Evolutionary conservation across 345 rosid species (phyloP), one percentile per base, ranked within the genome.

Genomic region (Barbarea vulgaris): DNA sequence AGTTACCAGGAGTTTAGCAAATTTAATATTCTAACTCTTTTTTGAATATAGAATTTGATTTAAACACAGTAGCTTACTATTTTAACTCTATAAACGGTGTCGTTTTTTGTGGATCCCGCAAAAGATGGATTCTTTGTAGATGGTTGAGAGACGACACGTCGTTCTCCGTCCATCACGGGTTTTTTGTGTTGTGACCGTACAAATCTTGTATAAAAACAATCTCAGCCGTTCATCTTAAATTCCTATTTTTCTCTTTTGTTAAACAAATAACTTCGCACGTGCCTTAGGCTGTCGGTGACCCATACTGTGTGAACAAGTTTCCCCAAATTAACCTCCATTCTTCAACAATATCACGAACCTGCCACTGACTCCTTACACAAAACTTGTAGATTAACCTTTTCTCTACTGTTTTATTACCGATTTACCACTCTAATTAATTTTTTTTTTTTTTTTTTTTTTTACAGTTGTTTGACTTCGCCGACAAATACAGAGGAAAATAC

Each of bases 161-260:
- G 73, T 68, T 60, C 27, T 6, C 81, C 79, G 81, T 44, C 74
- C 25, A 72, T 85, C 85, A 77, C 90, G 88, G 84, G 56, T 17
- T 25, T 55, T 65, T 13, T 52, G 79, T 56, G 71, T 64, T 47
- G 21, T 33, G 46, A 64, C 82, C 83, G 86, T 83, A 78, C 82
- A 71, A 71, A 75, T 79, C 77, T 13, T 73, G 42, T n/a, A 5
- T 4, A 6, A 12, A 39, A 19, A 24, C 15, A 66, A 84, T 84
- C 86, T 72, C 41, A 77, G 64, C 85, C 88, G 84, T 89, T 76
- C 64, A 48, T 50, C 52, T 36, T 41, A 4, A 17, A 27, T 27
- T 59, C 9, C 1, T 41, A 12, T 59, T 59, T 34, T 34, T 11
- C n/a, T 36, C 15, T 37, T 12, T 1, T 28, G 28, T 9, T 44